Conservation (phyloP, 306 rosid species). For the Quercus berberidifolia region DNA sequence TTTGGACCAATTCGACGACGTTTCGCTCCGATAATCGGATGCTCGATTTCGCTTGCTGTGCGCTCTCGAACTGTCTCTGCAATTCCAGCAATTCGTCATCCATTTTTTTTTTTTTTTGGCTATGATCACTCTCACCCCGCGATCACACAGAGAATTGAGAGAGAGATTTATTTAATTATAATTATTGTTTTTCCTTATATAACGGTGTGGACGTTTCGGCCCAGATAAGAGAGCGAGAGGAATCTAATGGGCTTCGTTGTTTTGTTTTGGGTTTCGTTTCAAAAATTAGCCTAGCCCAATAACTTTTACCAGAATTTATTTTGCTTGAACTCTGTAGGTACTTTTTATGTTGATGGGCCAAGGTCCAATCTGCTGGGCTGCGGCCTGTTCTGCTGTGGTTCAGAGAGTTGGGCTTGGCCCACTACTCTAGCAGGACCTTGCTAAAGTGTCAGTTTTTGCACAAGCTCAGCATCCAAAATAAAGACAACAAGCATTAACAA, state of each 20-base stretch:
- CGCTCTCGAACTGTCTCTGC: slow-evolving; percentile 92
- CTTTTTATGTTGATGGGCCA: too few species aligned
- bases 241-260: neutral
- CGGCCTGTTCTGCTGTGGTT: too few species aligned
- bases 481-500: too few species aligned
- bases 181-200: neutral
- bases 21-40: slow-evolving; percentile 91
- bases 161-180: neutral
- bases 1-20: slow-evolving; percentile 93
- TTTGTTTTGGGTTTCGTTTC: too few species aligned
- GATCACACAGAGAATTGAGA: neutral
- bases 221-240: too few species aligned
- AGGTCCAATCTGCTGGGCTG: too few species aligned
- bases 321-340: neutral
- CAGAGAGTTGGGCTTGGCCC: too few species aligned
- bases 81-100: slow-evolving; percentile 91
- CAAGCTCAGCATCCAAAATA: too few species aligned
- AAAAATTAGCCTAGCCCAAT: too few species aligned
- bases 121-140: slow-evolving; percentile 19
- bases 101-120: slow-evolving; percentile 26
- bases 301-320: neutral
- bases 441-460: too few species aligned
- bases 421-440: too few species aligned
- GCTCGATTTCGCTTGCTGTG: slow-evolving; percentile 93
- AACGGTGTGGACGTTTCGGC: neutral